Percentiles rank a stretch among this genome's conserved stretches.
Conservation (phyloP, 75 land plant species). For the Chamaecyparis obtusa region DNA sequence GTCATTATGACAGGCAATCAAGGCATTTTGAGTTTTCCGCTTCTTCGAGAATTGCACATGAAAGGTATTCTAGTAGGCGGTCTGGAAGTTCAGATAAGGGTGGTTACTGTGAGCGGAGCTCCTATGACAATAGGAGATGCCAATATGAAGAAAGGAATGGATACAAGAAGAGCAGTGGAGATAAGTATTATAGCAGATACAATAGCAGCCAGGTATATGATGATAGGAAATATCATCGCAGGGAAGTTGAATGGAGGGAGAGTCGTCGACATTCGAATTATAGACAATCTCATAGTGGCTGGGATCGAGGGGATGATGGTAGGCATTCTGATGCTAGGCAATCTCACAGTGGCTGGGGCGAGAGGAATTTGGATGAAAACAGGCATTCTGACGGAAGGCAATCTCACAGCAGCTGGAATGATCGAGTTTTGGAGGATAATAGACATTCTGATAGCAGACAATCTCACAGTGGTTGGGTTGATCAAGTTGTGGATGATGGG, state of each 20-base stretch:
- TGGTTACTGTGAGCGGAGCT: conserved; percentile 24
- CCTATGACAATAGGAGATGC: neutral
- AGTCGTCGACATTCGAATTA: conserved; percentile 4
- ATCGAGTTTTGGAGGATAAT: neutral
- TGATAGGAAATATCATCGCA: neutral
- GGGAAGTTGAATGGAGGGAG: conserved; percentile 1
- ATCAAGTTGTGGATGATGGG: neutral
- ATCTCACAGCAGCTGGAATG: neutral
- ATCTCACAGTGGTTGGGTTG: neutral
- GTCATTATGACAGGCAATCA: conserved; percentile 32
- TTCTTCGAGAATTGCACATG: conserved; percentile 21
- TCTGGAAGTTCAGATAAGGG: conserved; percentile 9
- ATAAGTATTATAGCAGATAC: neutral
- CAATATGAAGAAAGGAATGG: conserved; percentile 28
- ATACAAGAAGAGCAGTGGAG: neutral
- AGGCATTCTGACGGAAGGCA: neutral
- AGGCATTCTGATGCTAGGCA: neutral
- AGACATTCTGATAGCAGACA: neutral
- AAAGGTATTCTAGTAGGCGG: conserved; percentile 22
- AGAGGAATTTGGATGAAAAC: neutral
- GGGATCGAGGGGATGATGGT: neutral
- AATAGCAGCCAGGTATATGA: neutral
- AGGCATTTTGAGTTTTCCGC: conserved; percentile 27
- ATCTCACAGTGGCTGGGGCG: conserved; percentile 3
- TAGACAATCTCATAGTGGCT: conserved; percentile 6